Conservation (phyloP, 441 rosid genomes). For the Aquilaria agallochum region DNA sequence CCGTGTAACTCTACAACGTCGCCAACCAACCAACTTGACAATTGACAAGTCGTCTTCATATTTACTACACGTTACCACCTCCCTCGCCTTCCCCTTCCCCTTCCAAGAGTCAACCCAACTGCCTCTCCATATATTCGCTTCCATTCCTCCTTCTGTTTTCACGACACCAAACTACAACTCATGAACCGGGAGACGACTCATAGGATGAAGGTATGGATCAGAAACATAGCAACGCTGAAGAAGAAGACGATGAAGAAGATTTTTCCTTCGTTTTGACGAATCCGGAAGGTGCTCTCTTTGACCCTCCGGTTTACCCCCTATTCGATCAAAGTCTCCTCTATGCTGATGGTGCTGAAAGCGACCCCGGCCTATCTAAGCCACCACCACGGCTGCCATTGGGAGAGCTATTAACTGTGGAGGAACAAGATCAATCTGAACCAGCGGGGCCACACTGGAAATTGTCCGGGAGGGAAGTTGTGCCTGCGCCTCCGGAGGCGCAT, state of each 20-base stretch:
- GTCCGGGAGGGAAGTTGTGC: slow-evolving; percentile 37
- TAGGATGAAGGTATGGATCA: neutral
- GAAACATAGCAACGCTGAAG: slow-evolving; percentile 2
- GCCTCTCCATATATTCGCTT: too few relatives aligned
- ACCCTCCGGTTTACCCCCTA: slow-evolving; percentile 71
- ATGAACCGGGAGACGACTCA: slow-evolving; percentile 1
- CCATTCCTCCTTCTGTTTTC: too few relatives aligned
- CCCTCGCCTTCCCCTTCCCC: too few relatives aligned
- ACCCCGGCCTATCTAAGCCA: neutral
- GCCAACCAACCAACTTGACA: too few relatives aligned
- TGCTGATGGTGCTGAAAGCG: slow-evolving; percentile 7
- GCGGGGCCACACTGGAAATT: slow-evolving; percentile 64
- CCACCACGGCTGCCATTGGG: slow-evolving; percentile 38
- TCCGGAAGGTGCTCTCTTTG: slow-evolving; percentile 53
- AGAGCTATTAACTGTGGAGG: slow-evolving; percentile 51
- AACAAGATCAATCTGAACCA: slow-evolving; percentile 23
- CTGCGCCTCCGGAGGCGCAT: slow-evolving; percentile 44
- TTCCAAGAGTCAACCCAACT: too few relatives aligned
- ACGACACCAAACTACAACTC: too few relatives aligned
- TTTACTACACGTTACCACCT: too few relatives aligned
- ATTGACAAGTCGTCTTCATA: too few relatives aligned
- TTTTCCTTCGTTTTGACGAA: slow-evolving; percentile 60
- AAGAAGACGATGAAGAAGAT: slow-evolving; percentile 46
- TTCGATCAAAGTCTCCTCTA: slow-evolving; percentile 50
- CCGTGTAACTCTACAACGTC: too few relatives aligned